A percentile compares a stretch with the other conserved stretches of the same genome.
These are phyloP conservation scores for Fusarium liriodendri DNA, from an alignment of 2,329 filamentous ascomycete genomes.

Conservation along the genomic window DNA sequence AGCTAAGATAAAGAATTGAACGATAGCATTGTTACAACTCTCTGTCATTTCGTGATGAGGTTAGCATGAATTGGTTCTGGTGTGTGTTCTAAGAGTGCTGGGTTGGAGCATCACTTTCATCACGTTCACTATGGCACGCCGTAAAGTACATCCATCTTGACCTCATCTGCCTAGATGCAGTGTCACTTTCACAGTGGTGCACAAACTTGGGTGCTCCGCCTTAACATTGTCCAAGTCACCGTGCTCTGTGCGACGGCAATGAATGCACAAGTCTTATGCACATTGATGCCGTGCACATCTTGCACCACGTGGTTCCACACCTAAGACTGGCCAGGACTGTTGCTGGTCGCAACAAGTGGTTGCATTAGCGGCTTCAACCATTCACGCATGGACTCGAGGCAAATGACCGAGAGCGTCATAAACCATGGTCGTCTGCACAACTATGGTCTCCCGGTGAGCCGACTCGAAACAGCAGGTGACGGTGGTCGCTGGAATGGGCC, in stretches of 20 bases:
- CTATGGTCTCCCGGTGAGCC: slow-evolving; percentile 9
- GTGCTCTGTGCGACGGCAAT: neutral
- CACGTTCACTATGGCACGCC: neutral
- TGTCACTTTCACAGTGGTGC: neutral
- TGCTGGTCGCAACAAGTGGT: slow-evolving; percentile 33
- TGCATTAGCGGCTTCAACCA: slow-evolving; percentile 35
- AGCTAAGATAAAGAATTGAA: too few relatives aligned
- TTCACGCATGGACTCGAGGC: slow-evolving; percentile 15
- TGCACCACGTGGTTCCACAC: slow-evolving; percentile 24
- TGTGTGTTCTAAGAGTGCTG: neutral
- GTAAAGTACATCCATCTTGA: neutral
- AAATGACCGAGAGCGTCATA: slow-evolving; percentile 18
- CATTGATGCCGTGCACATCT: neutral
- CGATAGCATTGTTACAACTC: neutral
- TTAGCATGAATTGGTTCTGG: neutral
- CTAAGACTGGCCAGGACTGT: slow-evolving; percentile 14
- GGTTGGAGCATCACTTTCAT: neutral
- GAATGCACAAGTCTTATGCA: neutral
- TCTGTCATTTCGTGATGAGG: neutral
- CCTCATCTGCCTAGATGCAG: neutral
- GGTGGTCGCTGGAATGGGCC: slow-evolving; percentile 15
- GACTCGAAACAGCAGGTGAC: slow-evolving; percentile 9
- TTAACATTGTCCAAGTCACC: neutral
- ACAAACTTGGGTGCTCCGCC: neutral
- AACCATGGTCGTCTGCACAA: neutral